Base-by-base conservation (phyloP, 441 rosid species). In the Monsonia emarginata region DNA sequence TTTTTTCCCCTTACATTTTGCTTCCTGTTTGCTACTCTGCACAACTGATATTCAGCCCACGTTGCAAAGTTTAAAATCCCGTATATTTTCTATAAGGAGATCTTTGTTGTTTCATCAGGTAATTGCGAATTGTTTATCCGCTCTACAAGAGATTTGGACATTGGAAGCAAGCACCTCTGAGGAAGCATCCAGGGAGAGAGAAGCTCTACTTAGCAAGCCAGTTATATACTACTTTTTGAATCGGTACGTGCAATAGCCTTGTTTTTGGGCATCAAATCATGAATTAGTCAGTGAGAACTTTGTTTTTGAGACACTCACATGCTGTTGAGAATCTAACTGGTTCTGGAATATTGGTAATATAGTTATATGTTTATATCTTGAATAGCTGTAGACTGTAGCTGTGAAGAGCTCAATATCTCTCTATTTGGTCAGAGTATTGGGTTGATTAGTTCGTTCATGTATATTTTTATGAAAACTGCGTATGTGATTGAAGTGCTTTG, bases 121-220 rank as follows among this genome's bases (percentile, higher is more conserved):
- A 64, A 88, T 94, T 69, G 93, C 95, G 60, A 94, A 85, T 76
- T 90, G 94, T 78, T 82, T 94, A 66, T 81, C 83, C 71, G 81
- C 96, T 60, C 78, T 94, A 72, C 96, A 90, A 89, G 98, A 94
- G 79, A 89, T 90, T 70, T 94, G 95, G 97, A 83, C 81, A 63
- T 76, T 82, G n/a, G 95, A 94, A 81, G 88, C 91, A 63, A 82
- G 83, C 80, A 83, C 76, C 60, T 89, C 97, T 30, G 95, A 89
- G 79, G 95, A 90, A 63, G 98, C 97, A 65, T 80, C 82, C 13
- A 76, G 85, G 75, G 95, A 89, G 82, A 87, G 82, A 78, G 98
- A 94, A 72, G 79, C 86, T 61, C 78, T 94, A 65, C 69, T 90
- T 68, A 87, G 95, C 88, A 89, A 88, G 78, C 85, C 85, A 36